Evolutionary conservation across 306 rosid species (phyloP), one percentile per base, ranked within the genome.

Genomic region (Citrullus mucosospermus): DNA sequence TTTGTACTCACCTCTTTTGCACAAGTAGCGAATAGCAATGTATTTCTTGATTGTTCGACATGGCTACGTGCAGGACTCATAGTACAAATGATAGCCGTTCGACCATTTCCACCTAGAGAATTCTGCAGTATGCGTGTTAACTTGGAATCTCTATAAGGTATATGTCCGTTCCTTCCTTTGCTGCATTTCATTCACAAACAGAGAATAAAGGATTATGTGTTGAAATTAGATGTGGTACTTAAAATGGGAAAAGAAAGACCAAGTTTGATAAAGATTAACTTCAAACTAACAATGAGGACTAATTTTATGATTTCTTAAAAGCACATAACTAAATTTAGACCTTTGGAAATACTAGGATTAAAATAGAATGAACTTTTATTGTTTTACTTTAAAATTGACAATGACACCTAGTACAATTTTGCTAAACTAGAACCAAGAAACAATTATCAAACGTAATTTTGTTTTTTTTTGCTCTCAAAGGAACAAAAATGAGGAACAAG

Each of bases 11-110:
- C 98, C 85, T 89, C 90, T 75, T 92, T 90, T 22, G 98, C 98
- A 61, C 96, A 87, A 71, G 88, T 86, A 76, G 98, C 98, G 74
- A 94, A 94, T 73, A 90, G 81, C 51, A 94, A 85, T 43, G 98
- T 88, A 83, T 92, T 94, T 82, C 88, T 92, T 51, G 98, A 90
- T 85, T 94, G 98, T 85, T 92, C 97, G 67, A 85, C 85, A 39
- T 94, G 96, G 75, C 91, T 84, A 28, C 84, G 85, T 18, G 97
- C 95, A 15, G 98, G 98, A 81, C 94, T 94, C 80, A 92, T 82
- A 3, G 98, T 94, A 83, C 98, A 94, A 83, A 94, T 82, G 80
- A 94, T 89, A 43, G 98, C 97, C 75, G 96, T 92, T 89, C 98
- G 91, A 54, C 97, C 90, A 81, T 94, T 92, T 70, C 98, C 98